Evolutionary conservation across 1,284 basidiomycete species (phyloP), one percentile per base, ranked within the genome.

Genomic region (Trametes versicolor): DNA sequence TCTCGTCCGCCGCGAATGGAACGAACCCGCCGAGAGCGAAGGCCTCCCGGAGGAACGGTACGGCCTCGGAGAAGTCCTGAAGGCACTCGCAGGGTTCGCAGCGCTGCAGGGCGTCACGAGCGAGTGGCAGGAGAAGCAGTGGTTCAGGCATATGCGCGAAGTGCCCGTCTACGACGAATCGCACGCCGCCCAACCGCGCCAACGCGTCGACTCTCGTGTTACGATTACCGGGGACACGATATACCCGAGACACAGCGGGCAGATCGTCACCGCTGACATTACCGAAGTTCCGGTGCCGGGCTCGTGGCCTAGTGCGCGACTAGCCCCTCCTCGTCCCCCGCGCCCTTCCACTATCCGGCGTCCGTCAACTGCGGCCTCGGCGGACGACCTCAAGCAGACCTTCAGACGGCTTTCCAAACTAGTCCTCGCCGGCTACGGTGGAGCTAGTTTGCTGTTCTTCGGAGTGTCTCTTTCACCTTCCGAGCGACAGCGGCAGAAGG

Each of bases 391-490:
- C 58, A 91, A 91, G 72, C 77, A 83, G 17, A 91, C 87, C 9
- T 77, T 94, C 15, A 85, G 91, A 34, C 84, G 92, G 19, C 81
- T 93, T 41, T 93, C 92, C 6, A 93, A 93, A 75, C 85, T 94
- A 78, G 90, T 92, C 1, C 79, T 94, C 4, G 92, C 90, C 0
- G 91, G 91, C 0, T 94, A 94, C 70, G 92, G 92, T 10, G 92
- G 92, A 8, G 89, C 91, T 2, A 89, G 87, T 57, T 81, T 94
- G 17, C 76, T 93, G 23, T 94, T 94, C 77, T 94, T 94, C 68
- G 92, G 92, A 17, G 83, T 92, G 1, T 85, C 86, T 0, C 83
- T 85, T 0, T 67, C 69, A 0, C 75, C 76, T 1, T 53, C 62
- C 63, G 57, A 71, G 77, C 41, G 65, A 39, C 68, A 69, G 23